These are phyloP conservation scores for Macadamia tetraphylla DNA, from an alignment of 164 flowering plant species.

Conservation along the genomic window DNA sequence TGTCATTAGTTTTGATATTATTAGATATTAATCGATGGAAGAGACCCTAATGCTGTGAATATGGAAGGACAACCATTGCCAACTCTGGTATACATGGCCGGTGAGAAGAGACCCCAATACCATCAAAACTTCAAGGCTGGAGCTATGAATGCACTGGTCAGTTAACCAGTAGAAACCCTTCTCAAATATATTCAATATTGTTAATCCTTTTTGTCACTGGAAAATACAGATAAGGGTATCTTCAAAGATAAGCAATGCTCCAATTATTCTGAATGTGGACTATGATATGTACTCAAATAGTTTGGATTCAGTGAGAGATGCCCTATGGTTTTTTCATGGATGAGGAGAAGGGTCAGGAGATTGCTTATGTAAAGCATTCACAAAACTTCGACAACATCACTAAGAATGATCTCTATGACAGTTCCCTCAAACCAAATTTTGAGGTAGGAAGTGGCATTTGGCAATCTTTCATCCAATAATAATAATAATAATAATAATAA, in stretches of 20 bases:
- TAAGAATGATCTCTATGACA: conserved; percentile 22
- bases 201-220: too few species aligned
- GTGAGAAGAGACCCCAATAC: conserved; percentile 31
- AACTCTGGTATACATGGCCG: conserved; percentile 28
- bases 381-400: conserved; percentile 22
- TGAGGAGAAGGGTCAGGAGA: conserved; percentile 28
- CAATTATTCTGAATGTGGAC: conserved; percentile 32
- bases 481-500: too few species aligned
- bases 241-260: conserved; percentile 25
- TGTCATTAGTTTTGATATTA: background rate
- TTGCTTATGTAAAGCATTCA: conserved; percentile 34
- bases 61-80: conserved; percentile 22
- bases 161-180: conserved; percentile 1
- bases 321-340: conserved; percentile 38
- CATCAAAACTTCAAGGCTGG: conserved; percentile 34
- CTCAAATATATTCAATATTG: too few species aligned
- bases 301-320: conserved; percentile 30
- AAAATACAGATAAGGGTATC: conserved; percentile 31
- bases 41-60: conserved; percentile 18
- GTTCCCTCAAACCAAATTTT: background rate
- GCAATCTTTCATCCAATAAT: too few species aligned
- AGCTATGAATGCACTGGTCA: conserved; percentile 30
- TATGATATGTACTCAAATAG: conserved; percentile 40
- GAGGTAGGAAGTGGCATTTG: conserved; percentile 9
- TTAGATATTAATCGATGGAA: conserved; percentile 26